Conservation (phyloP, 192 early-diverging fungal species). For the Umbelopsis vinacea region DNA sequence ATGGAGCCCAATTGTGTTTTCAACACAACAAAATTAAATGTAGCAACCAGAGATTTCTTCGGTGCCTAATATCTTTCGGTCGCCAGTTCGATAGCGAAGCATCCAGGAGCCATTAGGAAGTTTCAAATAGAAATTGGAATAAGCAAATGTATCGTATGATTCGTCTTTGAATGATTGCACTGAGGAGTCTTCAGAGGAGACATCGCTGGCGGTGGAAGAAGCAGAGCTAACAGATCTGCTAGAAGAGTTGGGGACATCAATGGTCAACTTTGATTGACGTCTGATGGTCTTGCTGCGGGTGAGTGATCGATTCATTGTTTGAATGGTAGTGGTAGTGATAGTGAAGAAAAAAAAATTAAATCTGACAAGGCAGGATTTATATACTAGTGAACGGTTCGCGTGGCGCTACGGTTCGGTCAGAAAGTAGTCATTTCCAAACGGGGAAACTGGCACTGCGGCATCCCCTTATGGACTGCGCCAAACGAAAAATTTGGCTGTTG, state of each 20-base stretch:
- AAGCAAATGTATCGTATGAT: slow-evolving; percentile 28
- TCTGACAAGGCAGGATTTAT: neutral
- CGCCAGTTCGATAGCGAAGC: slow-evolving; percentile 39
- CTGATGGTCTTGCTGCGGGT: slow-evolving; percentile 7
- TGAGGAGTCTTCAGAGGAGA: neutral
- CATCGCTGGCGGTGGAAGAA: slow-evolving; percentile 1
- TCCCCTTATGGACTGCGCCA: slow-evolving; percentile 17
- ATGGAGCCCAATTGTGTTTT: neutral
- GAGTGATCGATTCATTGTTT: slow-evolving; percentile 14
- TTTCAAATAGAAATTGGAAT: slow-evolving; percentile 45
- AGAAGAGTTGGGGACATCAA: neutral
- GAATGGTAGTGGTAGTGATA: too few relatives aligned
- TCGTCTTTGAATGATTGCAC: neutral
- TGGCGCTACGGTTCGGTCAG: slow-evolving; percentile 9
- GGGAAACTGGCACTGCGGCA: neutral
- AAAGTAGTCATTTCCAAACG: slow-evolving; percentile 1
- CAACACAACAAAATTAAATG: neutral
- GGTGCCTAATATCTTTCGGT: slow-evolving; percentile 40
- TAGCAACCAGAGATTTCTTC: slow-evolving; percentile 37
- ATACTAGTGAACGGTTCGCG: neutral
- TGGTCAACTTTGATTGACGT: neutral
- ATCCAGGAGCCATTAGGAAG: slow-evolving; percentile 44
- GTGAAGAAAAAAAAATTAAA: neutral
- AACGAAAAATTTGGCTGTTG: neutral
- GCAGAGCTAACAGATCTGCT: slow-evolving; percentile 10